Evolutionary conservation across 2,329 filamentous ascomycete genomes (phyloP), one percentile per base, ranked within the genome.

Genomic region (Ramularia collo-cygni): DNA sequence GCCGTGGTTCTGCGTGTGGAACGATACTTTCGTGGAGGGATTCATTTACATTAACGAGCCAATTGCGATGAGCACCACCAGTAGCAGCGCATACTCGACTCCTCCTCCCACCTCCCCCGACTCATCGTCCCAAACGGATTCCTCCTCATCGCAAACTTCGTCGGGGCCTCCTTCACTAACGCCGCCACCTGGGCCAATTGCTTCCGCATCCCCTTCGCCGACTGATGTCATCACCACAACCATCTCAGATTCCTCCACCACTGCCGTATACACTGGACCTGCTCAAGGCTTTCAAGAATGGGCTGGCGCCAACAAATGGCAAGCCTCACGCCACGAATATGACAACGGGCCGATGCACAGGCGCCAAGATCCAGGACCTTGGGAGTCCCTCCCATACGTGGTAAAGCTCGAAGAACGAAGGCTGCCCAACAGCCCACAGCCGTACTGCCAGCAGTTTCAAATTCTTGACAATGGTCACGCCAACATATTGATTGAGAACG

Each of bases 1-100:
- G 43, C 78, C 79, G 2, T 85, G 79, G 79, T 81, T 77, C 53
- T 85, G 80, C 59, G 76, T 74, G 57, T 85, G 79, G 78, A 84
- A 84, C 55, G 65, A 68, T 10, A 84, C 80, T 0, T 68, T 77
- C 38, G 67, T 83, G 35, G 80, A 84, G 57, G 74, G 76, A 27
- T 83, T 82, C 59, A 71, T 85, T 33, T 85, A 82, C 53, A 66
- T 77, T 38, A 70, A 75, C 38, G 61, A 76, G 56, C 65, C 74
- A 34, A 65, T 70, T 10, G 62, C 64, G 10, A 31, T 46, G 29
- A 38, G 34, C 10, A 37, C 31, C 9, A 30, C 41, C 12, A 42
- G 36, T 24, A 49, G 40, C 15, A 51, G 40, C 28, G 37, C 37
- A 4, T 18, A 12, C 19, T 33, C 31, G 31, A 33, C 19, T 18